Percentiles rank a stretch among this genome's conserved stretches.
These are phyloP conservation scores for Aspergillus incahuasiensis DNA, from an alignment of 495 filamentous ascomycete genomes.

Conservation along the genomic window DNA sequence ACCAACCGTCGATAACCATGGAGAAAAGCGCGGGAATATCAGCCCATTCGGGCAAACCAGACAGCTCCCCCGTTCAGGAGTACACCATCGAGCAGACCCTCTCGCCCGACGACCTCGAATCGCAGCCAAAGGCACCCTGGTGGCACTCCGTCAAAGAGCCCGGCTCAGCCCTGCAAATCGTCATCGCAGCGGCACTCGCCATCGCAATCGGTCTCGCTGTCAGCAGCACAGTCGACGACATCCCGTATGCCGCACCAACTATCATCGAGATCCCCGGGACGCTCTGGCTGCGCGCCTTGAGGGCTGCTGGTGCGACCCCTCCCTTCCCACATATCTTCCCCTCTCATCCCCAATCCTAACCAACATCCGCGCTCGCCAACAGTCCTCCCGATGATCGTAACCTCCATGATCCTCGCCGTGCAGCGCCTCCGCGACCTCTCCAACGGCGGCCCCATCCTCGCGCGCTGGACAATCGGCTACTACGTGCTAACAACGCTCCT, in stretches of 20 bases:
- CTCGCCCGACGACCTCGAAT: background rate
- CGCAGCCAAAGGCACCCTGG: slow-evolving; percentile 5
- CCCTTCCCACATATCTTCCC: background rate
- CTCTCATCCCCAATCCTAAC: background rate
- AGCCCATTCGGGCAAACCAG: background rate
- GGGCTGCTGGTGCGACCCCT: slow-evolving; percentile 2
- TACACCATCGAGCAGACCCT: background rate
- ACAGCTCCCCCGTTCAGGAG: background rate
- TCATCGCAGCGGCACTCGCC: slow-evolving; percentile 5
- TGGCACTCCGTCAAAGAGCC: slow-evolving; percentile 10
- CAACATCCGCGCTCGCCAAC: background rate
- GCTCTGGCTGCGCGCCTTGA: slow-evolving; percentile 10
- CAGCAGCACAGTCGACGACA: slow-evolving; percentile 6
- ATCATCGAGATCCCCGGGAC: slow-evolving; percentile 6
- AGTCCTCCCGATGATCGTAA: slow-evolving; percentile 12
- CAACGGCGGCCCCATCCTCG: slow-evolving; percentile 6
- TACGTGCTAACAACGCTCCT: slow-evolving; percentile 11
- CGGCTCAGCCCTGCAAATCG: slow-evolving; percentile 10
- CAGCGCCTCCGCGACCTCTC: slow-evolving; percentile 8
- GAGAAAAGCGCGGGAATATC: background rate
- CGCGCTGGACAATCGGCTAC: slow-evolving; percentile 13
- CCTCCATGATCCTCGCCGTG: slow-evolving; percentile 12
- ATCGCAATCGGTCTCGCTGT: slow-evolving; percentile 11
- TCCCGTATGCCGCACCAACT: slow-evolving; percentile 8
- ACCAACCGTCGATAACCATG: background rate